Percentiles rank a stretch among this genome's conserved stretches.
phyloP scores from a whole-genome alignment of 2,329 filamentous ascomycete genomes.

The Didymella pomorum region DNA sequence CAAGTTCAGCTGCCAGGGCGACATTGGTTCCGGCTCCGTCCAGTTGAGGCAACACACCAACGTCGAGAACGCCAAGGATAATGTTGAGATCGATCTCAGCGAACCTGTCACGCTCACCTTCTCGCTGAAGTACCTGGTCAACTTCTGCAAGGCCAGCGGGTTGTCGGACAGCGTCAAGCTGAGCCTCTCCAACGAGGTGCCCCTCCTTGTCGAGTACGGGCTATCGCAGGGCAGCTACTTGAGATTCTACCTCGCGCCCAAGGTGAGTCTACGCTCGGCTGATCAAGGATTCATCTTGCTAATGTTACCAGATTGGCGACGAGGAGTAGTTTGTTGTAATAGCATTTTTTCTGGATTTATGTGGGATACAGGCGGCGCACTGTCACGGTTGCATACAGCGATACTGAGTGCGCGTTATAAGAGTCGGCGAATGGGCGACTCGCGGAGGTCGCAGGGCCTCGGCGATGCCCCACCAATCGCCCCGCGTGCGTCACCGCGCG shows the following conservation, averaged over 20 bases:
- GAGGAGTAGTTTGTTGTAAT: conserved; percentile 60
- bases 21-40: conserved; percentile 95
- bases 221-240: conserved; percentile 86
- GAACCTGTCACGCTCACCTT: conserved; percentile 96
- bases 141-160: conserved; percentile 97
- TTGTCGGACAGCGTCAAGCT: conserved; percentile 86
- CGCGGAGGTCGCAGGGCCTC: conserved; percentile 9
- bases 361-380: conserved; percentile 34
- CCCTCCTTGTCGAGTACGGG: conserved; percentile 91
- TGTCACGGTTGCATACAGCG: conserved; percentile 36
- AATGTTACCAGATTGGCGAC: conserved; percentile 69
- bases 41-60: conserved; percentile 88
- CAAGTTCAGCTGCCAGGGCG: conserved; percentile 91
- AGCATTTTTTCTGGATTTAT: conserved; percentile 40
- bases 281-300: conserved; percentile 35
- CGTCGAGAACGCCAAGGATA: conserved; percentile 85
- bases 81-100: conserved; percentile 87
- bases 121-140: conserved; percentile 98
- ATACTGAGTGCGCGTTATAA: conserved; percentile 7
- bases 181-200: conserved; percentile 94
- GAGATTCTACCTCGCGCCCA: conserved; percentile 97
- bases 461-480: conserved; percentile 38
- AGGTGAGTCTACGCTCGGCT: conserved; percentile 65
- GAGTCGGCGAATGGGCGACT: conserved; percentile 29
- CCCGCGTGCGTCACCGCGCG: conserved; percentile 48